These are phyloP conservation scores for Pichia sp. DNA, from an alignment of 1,139 yeast genomes.

Conservation along the genomic window DNA sequence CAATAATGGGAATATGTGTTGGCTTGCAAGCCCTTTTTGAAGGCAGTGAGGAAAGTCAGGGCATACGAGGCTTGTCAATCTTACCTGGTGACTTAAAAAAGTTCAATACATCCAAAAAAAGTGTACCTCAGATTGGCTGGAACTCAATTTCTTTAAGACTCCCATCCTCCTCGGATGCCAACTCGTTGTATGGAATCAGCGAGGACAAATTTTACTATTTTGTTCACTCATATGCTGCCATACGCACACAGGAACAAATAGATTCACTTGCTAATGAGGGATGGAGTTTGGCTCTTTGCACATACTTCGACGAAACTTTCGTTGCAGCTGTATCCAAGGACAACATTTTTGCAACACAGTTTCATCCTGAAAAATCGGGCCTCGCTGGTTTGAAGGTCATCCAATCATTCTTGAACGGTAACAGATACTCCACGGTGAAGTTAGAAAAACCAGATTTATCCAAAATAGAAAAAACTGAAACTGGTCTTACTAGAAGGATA, in stretches of 20 bases:
- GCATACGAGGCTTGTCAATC: constrained; percentile 51
- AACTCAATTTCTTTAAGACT: constrained; percentile 45
- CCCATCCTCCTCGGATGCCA: not conserved
- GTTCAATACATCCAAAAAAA: constrained; percentile 60
- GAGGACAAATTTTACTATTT: constrained; percentile 75
- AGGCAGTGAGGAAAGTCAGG: constrained; percentile 71
- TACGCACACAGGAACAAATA: constrained; percentile 37
- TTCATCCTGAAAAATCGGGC: constrained; percentile 97
- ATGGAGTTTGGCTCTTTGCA: constrained; percentile 73
- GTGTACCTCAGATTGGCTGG: constrained; percentile 98
- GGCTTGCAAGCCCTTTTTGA: constrained; percentile 82
- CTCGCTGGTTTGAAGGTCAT: constrained; percentile 77
- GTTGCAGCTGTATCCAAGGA: constrained; percentile 77
- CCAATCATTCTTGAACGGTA: constrained; percentile 61
- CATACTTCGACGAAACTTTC: constrained; percentile 75
- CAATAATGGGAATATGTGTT: constrained; percentile 95
- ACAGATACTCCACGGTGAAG: constrained; percentile 25
- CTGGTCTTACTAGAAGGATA: constrained; percentile 81
- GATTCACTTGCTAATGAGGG: constrained; percentile 42
- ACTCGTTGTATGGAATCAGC: constrained; percentile 54
- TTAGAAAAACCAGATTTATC: not conserved
- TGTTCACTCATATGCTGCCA: constrained; percentile 89
- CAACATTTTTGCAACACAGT: constrained; percentile 89
- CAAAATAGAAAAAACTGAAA: constrained; percentile 45
- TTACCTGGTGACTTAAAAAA: constrained; percentile 51